phyloP scores from a whole-genome alignment of 2,329 filamentous ascomycete genomes.

The Acrocalymma vagum region DNA sequence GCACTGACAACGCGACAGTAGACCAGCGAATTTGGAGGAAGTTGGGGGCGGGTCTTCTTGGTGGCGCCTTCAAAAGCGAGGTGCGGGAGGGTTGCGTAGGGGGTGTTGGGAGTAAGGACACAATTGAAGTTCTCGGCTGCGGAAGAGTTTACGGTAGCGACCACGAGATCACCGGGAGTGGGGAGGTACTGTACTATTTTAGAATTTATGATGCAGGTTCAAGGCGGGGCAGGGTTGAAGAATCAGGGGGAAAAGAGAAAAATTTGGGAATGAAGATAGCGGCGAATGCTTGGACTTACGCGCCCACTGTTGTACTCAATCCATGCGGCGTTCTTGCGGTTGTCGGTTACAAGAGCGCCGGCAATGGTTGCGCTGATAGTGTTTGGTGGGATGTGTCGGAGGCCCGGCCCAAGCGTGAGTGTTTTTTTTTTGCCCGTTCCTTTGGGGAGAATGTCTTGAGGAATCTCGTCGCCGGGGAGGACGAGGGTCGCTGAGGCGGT shows the following conservation, averaged over 20 bases:
- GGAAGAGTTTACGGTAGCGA: slow-evolving; percentile 83
- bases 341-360: slow-evolving; percentile 72
- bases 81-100: slow-evolving; percentile 77
- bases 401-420: slow-evolving; percentile 82
- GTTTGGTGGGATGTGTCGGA: slow-evolving; percentile 81
- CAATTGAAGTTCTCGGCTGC: slow-evolving; percentile 82
- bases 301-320: slow-evolving; percentile 76
- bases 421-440: slow-evolving; percentile 69
- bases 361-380: slow-evolving; percentile 74
- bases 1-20: slow-evolving; percentile 85
- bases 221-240: background rate
- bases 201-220: background rate
- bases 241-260: background rate
- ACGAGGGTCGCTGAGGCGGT: slow-evolving; percentile 69
- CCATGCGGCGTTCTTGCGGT: slow-evolving; percentile 79
- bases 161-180: slow-evolving; percentile 81
- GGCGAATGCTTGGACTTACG: slow-evolving; percentile 55
- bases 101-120: slow-evolving; percentile 71
- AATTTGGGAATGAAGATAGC: slow-evolving; percentile 1
- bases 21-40: slow-evolving; percentile 78
- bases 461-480: slow-evolving; percentile 82
- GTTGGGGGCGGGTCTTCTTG: slow-evolving; percentile 87
- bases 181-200: slow-evolving; percentile 84
- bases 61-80: slow-evolving; percentile 92
- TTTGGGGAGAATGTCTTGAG: slow-evolving; percentile 71